Evolutionary conservation across 345 rosid species (phyloP), one percentile per base, ranked within the genome.

Genomic region (Populus simonii): DNA sequence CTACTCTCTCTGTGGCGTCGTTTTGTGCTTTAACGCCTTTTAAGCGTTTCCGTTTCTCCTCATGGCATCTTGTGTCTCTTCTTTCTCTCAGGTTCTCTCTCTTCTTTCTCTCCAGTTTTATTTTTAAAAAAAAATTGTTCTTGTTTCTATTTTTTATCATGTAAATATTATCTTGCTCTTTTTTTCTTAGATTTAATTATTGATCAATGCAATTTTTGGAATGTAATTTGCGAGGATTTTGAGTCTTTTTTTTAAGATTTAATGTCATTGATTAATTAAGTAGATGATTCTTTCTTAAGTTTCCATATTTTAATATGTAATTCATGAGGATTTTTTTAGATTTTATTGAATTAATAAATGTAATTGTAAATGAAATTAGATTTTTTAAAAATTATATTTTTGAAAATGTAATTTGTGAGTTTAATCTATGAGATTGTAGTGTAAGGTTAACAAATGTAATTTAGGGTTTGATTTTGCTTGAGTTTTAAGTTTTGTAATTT

Each of bases 11-110:
- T 65, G 22, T 68, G 45, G 39, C 66, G n/a, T 78, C 55, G 27
- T 49, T 12, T 66, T 45, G 43, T 45, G 11, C 39, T 65, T 35
- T 35, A 43, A 33, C 66, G 74, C 51, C 55, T 71, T 75, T 75
- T 62, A 27, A 62, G n/a, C 36, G 10, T 10, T 61, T 15, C 25
- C 18, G 3, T 7, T 74, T 25, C n/a, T 39, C 35, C 11, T 77
- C 20, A 73, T 84, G 80, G 74, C 84, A 72, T 82, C 79, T 76
- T 75, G 41, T 70, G 77, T 68, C 68, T 66, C 33, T 51, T 78
- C 68, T 38, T 51, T 31, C 27, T 71, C 63, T 73, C 66, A 69
- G 82, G 83, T 84, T 35, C 27, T 45, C 43, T 22, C 45, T 20
- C 20, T 57, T 49, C 25, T 70, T 73, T 38, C 69, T 43, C 74